Base-by-base conservation (phyloP, 176 grass and related monocot species). In the Secale cereale region DNA sequence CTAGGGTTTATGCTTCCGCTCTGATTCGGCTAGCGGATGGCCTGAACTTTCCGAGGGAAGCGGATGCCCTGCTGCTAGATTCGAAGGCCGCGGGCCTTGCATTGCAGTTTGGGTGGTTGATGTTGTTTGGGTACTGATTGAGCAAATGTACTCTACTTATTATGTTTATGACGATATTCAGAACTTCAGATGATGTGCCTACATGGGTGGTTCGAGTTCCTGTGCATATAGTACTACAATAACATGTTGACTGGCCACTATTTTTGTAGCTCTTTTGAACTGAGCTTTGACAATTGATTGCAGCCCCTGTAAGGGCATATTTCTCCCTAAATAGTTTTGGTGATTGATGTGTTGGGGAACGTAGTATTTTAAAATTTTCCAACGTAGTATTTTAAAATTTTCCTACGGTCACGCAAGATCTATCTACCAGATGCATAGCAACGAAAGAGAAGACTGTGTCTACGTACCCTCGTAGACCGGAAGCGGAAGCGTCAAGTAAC, bases 1-100 rank as follows among this genome's bases (percentile, higher is more conserved):
- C 79, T 90, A 83, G 89, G 84, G 84, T 87, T 87, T 74, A 45
- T 68, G 65, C 16, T 79, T 61, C 36, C 76, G 72, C 19, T 19
- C 28, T 60, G 23, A 67, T 66, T 46, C 17, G 32, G 35, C 20
- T 14, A 10, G 8, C 45, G 20, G 43, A 13, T 11, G 81, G 59
- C 26, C 77, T 67, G 48, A 40, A 0, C 70, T 74, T 23, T 29
- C 70, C 40, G 7, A 48, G 70, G 39, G 37, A 74, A n/a, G 50
- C 15, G 26, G 37, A 23, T 81, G 6, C 41, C 64, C 40, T 39
- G 15, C 37, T 39, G 50, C 67, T 12, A 52, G 16, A 45, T 46
- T 82, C 8, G 25, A 71, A 30, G 19, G 5, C n/a, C 43, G 54
- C 65, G 41, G 56, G 6, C 10, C 11, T 82, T 86, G 88, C 65